Evolutionary conservation across 75 land plant genomes (phyloP).

Genomic region (Chamaecyparis obtusa): DNA sequence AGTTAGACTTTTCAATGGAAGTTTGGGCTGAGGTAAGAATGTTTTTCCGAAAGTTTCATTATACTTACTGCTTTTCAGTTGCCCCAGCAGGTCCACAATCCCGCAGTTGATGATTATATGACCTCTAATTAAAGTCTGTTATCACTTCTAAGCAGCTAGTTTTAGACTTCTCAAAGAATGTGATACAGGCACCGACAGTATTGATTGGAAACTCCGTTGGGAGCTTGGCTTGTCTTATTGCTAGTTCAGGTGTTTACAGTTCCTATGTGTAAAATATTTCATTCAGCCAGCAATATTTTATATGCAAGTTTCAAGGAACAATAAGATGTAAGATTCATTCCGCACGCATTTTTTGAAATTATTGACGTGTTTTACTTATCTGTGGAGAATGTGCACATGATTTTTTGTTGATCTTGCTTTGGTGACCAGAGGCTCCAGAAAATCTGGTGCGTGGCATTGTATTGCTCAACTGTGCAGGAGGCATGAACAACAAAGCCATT

Average conservation of each 20-base stretch:
- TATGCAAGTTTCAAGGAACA: background rate
- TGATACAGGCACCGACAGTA: conserved; percentile 69
- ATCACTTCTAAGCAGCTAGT: conserved; percentile 54
- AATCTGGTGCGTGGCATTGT: conserved; percentile 72
- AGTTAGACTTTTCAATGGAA: conserved; percentile 79
- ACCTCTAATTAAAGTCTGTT: background rate
- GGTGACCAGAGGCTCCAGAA: conserved; percentile 47
- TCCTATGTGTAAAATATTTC: background rate
- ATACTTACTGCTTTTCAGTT: background rate
- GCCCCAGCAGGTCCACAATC: background rate
- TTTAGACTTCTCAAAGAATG: conserved; percentile 68
- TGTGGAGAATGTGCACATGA: conserved; percentile 4
- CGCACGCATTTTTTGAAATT: background rate
- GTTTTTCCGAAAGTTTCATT: background rate
- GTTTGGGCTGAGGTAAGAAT: conserved; percentile 68
- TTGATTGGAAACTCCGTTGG: conserved; percentile 92
- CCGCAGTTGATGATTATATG: background rate
- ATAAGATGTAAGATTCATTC: background rate
- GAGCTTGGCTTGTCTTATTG: conserved; percentile 90
- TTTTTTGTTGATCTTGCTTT: conserved; percentile 10
- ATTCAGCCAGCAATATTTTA: background rate
- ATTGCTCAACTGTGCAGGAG: conserved; percentile 93
- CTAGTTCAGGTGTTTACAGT: conserved; percentile 57
- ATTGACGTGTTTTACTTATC: background rate
- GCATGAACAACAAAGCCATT: conserved; percentile 98